phyloP scores from a whole-genome alignment of 1,284 basidiomycete species.

The Uromyces viciae-fabae region DNA sequence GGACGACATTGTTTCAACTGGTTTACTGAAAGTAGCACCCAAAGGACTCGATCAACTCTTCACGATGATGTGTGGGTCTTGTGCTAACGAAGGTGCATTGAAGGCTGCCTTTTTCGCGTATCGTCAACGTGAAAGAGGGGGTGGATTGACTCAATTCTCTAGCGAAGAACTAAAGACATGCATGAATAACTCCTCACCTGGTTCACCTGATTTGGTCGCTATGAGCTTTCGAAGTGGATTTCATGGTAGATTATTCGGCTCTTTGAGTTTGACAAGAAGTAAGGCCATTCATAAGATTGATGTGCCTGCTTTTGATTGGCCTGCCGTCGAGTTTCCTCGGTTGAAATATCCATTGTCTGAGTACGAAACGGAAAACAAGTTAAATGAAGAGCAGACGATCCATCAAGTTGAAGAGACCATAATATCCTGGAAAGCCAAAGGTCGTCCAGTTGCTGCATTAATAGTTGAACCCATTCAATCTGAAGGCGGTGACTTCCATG shows the following conservation, averaged over 20 bases:
- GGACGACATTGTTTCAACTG: constrained; percentile 57
- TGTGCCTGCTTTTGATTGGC: constrained; percentile 63
- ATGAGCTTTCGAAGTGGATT: constrained; percentile 60
- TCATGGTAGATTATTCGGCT: constrained; percentile 59
- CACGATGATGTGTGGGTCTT: constrained; percentile 50
- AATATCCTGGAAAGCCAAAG: constrained; percentile 52
- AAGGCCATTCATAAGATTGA: constrained; percentile 59
- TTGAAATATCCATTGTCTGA: constrained; percentile 60
- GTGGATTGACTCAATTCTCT: constrained; percentile 33
- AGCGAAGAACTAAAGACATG: constrained; percentile 51
- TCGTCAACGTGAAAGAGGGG: constrained; percentile 55
- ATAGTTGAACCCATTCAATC: constrained; percentile 62
- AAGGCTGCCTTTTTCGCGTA: constrained; percentile 61
- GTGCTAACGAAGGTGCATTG: constrained; percentile 58
- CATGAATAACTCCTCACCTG: constrained; percentile 53
- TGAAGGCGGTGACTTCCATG: constrained; percentile 62
- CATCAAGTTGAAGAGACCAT: constrained; percentile 56
- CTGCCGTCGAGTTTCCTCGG: constrained; percentile 59
- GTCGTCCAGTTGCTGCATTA: constrained; percentile 59
- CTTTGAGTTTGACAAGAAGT: constrained; percentile 58
- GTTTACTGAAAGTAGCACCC: constrained; percentile 59
- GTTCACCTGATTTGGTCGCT: constrained; percentile 59
- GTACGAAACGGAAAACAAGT: constrained; percentile 57
- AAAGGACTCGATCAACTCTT: constrained; percentile 59
- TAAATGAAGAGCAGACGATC: constrained; percentile 55